Conservation (phyloP, 2,329 filamentous ascomycete species). For the Apiospora phragmitis region DNA sequence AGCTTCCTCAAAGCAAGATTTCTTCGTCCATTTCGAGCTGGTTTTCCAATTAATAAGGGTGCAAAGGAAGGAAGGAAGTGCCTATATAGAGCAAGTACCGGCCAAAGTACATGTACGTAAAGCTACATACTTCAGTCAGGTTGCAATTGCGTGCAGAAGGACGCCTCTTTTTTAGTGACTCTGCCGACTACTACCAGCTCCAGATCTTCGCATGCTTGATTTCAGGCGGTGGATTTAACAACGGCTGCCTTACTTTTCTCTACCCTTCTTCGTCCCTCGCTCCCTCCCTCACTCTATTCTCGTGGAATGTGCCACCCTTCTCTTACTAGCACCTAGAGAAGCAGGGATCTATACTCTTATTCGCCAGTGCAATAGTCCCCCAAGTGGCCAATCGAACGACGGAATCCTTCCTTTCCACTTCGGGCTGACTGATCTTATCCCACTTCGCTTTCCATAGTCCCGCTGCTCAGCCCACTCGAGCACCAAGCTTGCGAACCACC, state of each 20-base stretch:
- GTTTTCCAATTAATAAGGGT: background rate
- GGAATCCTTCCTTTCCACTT: background rate
- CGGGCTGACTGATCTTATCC: slow-evolving; percentile 1
- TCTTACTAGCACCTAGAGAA: background rate
- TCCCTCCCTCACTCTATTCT: background rate
- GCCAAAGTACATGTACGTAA: background rate
- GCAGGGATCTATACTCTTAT: background rate
- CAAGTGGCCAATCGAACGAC: background rate
- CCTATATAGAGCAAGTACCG: background rate
- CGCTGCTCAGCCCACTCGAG: background rate
- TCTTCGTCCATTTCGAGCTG: background rate
- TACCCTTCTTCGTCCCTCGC: background rate
- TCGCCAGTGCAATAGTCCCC: background rate
- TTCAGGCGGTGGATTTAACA: background rate
- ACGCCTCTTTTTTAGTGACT: slow-evolving; percentile 1
- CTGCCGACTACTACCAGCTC: background rate
- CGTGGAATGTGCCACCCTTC: background rate
- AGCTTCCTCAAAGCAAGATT: slow-evolving; percentile 3
- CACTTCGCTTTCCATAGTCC: background rate
- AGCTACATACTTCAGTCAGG: background rate
- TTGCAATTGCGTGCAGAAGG: background rate
- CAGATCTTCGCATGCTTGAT: background rate
- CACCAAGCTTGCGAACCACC: background rate
- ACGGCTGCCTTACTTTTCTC: background rate
- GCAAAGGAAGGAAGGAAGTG: background rate